Evolutionary conservation across 495 filamentous ascomycete genomes (phyloP), one percentile per base, ranked within the genome.

Genomic region (Aspergillus bertholletiae): DNA sequence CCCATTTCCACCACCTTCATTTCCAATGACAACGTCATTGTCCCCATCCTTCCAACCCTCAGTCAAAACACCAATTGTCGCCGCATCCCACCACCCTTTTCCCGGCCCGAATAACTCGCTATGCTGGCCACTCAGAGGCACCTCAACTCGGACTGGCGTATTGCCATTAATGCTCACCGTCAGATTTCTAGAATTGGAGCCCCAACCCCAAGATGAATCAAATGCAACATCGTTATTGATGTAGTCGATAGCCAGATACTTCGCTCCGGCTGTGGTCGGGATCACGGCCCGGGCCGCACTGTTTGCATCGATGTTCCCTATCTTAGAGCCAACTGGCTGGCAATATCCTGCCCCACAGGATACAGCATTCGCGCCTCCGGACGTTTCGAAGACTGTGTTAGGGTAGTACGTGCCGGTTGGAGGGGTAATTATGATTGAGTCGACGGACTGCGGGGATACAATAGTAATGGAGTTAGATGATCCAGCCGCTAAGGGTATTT

Each of bases 171-270:
- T 63, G 0, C 66, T 48, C 15, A 81, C 54, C 1, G 77, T 79
- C 27, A 80, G 66, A 49, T 80, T 81, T 1, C 76, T 60, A 0
- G 73, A 67, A 35, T 80, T 81, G 0, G 69, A 64, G 0, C 75
- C 77, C 46, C 59, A 70, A 0, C 49, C 63, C 74, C 73, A 80
- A 7, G 74, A 57, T 2, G 59, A 71, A 1, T 67, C 61, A 18
- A 79, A 70, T 0, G 80, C 72, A 45, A 82, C 59, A 6, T 79
- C 78, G 50, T 81, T 78, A 57, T 81, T 80, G 58, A 79, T 76
- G 40, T 75, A 80, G 56, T 77, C 72, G 12, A 81, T 52, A 20
- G 73, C 72, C 5, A 77, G 27, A 24, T 73, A 71, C 55, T 78
- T 78, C 7, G 57, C 58, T 32, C 55, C 54, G 6, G 57, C 59